Evolutionary conservation across 495 filamentous ascomycete genomes (phyloP), one percentile per base, ranked within the genome.

Genomic region (Penicillium macrosclerotiorum): DNA sequence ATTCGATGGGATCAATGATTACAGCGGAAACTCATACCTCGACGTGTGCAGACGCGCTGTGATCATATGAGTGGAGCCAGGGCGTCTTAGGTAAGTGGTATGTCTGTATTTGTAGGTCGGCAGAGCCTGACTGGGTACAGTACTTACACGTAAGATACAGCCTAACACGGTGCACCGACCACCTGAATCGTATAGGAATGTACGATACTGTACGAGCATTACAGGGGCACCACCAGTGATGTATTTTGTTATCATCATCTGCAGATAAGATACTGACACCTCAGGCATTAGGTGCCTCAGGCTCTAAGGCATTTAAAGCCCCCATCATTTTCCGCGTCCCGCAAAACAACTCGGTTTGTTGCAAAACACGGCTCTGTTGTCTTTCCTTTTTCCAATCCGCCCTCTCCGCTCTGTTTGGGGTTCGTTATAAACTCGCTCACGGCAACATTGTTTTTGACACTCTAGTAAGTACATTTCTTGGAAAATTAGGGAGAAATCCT

Each of bases 41-140:
- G 47, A 55, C 39, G 55, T 55, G 55, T 53, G 49, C 47, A 51
- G 54, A 27, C 58, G 58, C 52, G 37, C 42, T 54, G 58, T 45
- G 48, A 55, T 51, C 58, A 45, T 54, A 49, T 45, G 19, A 25
- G 47, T 32, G 48, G 47, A 39, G 45, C 37, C 33, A 30, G 22
- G 42, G 37, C 45, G 54, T 49, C 45, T 58, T 61, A 58, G 39
- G 58, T 59, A 61, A 61, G 50, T 42, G 42, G 47, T 45, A 52
- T 52, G 2, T 22, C 20, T n/a, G n/a, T n/a, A n/a, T n/a, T n/a
- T n/a, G n/a, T n/a, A n/a, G n/a, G n/a, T n/a, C n/a, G n/a, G n/a
- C n/a, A n/a, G n/a, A n/a, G n/a, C n/a, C n/a, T 8, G 13, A 30
- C 19, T 8, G n/a, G 38, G 25, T 27, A 41, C 4, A 8, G 8